A percentile compares a stretch with the other conserved stretches of the same genome.
These are phyloP conservation scores for Solanum dulcamara DNA, from an alignment of 257 asterid species.

Conservation along the genomic window DNA sequence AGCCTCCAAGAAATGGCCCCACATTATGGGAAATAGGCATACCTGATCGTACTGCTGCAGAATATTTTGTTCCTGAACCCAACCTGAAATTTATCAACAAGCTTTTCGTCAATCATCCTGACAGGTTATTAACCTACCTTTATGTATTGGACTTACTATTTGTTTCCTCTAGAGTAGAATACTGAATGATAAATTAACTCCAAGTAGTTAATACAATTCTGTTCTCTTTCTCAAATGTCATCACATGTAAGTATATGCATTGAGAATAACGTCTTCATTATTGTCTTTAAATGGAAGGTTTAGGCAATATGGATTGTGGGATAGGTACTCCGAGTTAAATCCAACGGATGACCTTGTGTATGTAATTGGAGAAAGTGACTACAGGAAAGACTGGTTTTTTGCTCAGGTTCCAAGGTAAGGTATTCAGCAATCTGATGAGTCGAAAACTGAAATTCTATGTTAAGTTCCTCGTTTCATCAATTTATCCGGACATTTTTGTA, in stretches of 20 bases:
- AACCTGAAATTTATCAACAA: conserved; percentile 8
- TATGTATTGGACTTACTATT: not conserved
- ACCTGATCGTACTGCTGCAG: conserved; percentile 9
- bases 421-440: not conserved
- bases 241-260: not conserved
- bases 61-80: conserved; percentile 13
- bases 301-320: conserved; percentile 91
- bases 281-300: conserved; percentile 39
- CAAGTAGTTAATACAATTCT: not conserved
- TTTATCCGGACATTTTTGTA: not conserved
- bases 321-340: conserved; percentile 27
- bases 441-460: not conserved
- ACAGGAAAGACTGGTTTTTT: conserved; percentile 63
- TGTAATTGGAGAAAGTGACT: conserved; percentile 52
- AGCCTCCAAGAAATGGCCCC: conserved; percentile 13
- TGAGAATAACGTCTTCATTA: not conserved
- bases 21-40: conserved; percentile 18
- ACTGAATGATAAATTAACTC: not conserved
- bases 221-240: not conserved
- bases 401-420: conserved; percentile 78
- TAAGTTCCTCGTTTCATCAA: not conserved
- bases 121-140: not conserved
- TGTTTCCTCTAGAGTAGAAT: not conserved
- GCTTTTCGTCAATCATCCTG: conserved; percentile 11
- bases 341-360: conserved; percentile 38